Evolutionary conservation across 23 red algal species (phyloP).

Genomic region (Gracilaria gracilis): DNA sequence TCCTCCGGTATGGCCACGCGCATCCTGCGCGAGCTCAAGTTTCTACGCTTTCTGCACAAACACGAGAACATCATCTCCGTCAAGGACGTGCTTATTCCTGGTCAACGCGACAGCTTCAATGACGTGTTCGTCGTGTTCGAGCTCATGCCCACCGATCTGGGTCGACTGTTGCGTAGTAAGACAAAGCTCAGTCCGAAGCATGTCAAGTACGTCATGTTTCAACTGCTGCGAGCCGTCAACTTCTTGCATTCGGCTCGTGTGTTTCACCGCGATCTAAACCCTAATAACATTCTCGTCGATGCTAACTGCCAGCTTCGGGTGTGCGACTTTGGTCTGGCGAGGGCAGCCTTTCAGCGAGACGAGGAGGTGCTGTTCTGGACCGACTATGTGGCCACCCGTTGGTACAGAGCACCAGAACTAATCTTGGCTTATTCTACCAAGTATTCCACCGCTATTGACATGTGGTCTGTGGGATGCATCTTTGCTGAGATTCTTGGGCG

Average conservation of each 20-base stretch:
- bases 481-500: constrained; percentile 93
- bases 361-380: constrained; percentile 89
- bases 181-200: constrained; percentile 81
- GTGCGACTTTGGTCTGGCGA: constrained; percentile 96
- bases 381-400: constrained; percentile 88
- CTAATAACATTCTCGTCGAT: constrained; percentile 95
- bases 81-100: constrained; percentile 84
- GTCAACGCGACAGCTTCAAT: constrained; percentile 83
- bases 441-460: constrained; percentile 86
- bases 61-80: constrained; percentile 98
- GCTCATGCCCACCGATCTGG: constrained; percentile 96
- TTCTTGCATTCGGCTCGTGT: constrained; percentile 90
- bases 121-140: constrained; percentile 97
- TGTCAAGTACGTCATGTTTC: constrained; percentile 91
- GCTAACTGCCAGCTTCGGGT: constrained; percentile 87
- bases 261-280: constrained; percentile 96
- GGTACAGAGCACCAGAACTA: constrained; percentile 92
- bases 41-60: constrained; percentile 85
- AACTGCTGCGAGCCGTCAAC: constrained; percentile 89
- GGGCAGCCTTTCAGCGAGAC: constrained; percentile 76
- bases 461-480: constrained; percentile 95
- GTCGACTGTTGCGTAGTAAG: constrained; percentile 78
- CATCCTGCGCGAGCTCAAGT: constrained; percentile 97
- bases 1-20: constrained; percentile 84
- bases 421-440: constrained; percentile 76